These are phyloP conservation scores for Panicum virgatum DNA, from an alignment of 202 grass and related monocot species.

Conservation along the genomic window DNA sequence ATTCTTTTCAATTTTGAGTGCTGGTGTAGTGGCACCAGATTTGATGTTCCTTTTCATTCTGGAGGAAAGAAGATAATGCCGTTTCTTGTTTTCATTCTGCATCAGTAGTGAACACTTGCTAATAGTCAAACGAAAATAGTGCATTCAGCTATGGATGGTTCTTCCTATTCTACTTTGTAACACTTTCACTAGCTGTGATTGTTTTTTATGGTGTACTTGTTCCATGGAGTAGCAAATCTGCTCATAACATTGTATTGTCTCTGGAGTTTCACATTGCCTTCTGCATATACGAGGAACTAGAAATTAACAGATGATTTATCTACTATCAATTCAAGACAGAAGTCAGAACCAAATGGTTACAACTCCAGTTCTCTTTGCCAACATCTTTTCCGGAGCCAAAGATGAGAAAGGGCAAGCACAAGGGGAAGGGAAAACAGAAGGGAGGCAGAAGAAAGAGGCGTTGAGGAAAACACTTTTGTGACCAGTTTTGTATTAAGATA, in stretches of 20 bases:
- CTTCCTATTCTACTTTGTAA: constrained; percentile 68
- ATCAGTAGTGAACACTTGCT: too few relatives aligned
- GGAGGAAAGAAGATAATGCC: background rate
- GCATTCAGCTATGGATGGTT: constrained; percentile 70
- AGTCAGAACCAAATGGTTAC: background rate
- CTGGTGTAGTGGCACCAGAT: constrained; percentile 8
- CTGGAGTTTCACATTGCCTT: constrained; percentile 65
- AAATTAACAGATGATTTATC: background rate
- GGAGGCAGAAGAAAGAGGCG: constrained; percentile 61
- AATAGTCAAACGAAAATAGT: too few relatives aligned
- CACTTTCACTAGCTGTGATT: background rate
- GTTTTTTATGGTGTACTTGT: background rate
- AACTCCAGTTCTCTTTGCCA: background rate
- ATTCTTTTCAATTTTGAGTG: background rate
- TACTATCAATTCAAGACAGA: background rate
- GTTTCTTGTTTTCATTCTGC: constrained; percentile 25
- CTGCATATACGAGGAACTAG: constrained; percentile 34
- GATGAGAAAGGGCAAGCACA: constrained; percentile 60
- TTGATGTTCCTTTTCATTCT: background rate
- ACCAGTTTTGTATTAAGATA: background rate
- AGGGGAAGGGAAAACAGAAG: constrained; percentile 66
- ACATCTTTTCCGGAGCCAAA: constrained; percentile 36
- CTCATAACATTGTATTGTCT: background rate
- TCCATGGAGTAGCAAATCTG: background rate
- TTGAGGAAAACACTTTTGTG: constrained; percentile 22